Evolutionary conservation across 1,139 yeast genomes (phyloP).

Genomic region (Zygosaccharomyces sapae): DNA sequence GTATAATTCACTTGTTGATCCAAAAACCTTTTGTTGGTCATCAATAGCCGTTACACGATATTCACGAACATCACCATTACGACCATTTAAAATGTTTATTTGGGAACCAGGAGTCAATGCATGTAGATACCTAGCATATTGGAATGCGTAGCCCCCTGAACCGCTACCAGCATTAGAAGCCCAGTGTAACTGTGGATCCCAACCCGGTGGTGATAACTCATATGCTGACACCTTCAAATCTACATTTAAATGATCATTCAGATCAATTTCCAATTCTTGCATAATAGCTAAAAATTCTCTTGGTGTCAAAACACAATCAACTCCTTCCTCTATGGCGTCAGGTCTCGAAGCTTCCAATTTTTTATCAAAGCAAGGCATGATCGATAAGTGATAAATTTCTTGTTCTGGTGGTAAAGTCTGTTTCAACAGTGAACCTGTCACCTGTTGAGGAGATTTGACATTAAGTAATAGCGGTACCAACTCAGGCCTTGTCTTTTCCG

Average conservation of each 20-base stretch:
- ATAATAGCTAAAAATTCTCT: slow-evolving; percentile 75
- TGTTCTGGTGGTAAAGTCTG: slow-evolving; percentile 30
- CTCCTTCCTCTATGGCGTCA: slow-evolving; percentile 56
- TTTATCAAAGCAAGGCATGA: slow-evolving; percentile 98
- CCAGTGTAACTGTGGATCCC: slow-evolving; percentile 51
- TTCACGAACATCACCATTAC: slow-evolving; percentile 74
- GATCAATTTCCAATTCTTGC: slow-evolving; percentile 45
- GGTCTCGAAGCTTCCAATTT: slow-evolving; percentile 91
- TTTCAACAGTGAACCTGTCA: slow-evolving; percentile 77
- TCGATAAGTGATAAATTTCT: slow-evolving; percentile 68
- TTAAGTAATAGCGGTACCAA: slow-evolving; percentile 58
- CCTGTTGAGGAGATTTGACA: slow-evolving; percentile 88
- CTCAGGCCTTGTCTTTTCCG: slow-evolving; percentile 91
- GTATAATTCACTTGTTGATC: slow-evolving; percentile 72
- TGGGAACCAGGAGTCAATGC: slow-evolving; percentile 26
- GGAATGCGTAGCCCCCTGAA: slow-evolving; percentile 84
- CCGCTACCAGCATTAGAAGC: slow-evolving; percentile 69
- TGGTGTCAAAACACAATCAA: slow-evolving; percentile 92
- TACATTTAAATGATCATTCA: slow-evolving; percentile 36
- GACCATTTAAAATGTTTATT: slow-evolving; percentile 46
- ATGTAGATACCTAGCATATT: slow-evolving; percentile 47
- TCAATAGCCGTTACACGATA: slow-evolving; percentile 46
- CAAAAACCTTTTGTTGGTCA: slow-evolving; percentile 41
- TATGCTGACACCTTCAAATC: slow-evolving; percentile 12
- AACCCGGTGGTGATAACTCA: slow-evolving; percentile 25